Percentiles rank a stretch among this genome's conserved stretches.
phyloP scores from a whole-genome alignment of 2,329 filamentous ascomycete species.

The Parascedosporium putredinis region DNA sequence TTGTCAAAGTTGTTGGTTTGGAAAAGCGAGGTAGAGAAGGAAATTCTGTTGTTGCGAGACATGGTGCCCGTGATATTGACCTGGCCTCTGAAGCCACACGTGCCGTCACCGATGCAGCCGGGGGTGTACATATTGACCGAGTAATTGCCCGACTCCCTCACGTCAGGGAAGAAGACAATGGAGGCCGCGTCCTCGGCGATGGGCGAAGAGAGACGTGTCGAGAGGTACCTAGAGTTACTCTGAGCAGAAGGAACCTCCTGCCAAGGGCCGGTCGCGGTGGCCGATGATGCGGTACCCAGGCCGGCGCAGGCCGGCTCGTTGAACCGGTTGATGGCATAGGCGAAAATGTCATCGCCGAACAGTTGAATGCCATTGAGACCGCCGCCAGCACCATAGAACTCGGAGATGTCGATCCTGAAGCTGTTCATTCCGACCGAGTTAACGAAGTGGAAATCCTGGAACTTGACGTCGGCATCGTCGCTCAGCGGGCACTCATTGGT shows the following conservation, averaged over 20 bases:
- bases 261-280: slow-evolving; percentile 69
- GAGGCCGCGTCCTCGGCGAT: slow-evolving; percentile 50
- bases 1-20: slow-evolving; percentile 97
- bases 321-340: slow-evolving; percentile 77
- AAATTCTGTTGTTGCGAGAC: slow-evolving; percentile 35
- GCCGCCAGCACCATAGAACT: slow-evolving; percentile 77
- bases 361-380: slow-evolving; percentile 80
- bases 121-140: slow-evolving; percentile 86
- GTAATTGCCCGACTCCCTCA: slow-evolving; percentile 85
- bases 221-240: slow-evolving; percentile 69
- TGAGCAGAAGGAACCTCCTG: slow-evolving; percentile 51
- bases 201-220: slow-evolving; percentile 47
- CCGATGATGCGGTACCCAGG: slow-evolving; percentile 48
- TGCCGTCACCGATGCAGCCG: slow-evolving; percentile 71
- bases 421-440: slow-evolving; percentile 78
- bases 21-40: slow-evolving; percentile 53
- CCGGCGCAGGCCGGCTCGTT: slow-evolving; percentile 75
- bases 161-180: slow-evolving; percentile 73
- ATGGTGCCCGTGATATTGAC: slow-evolving; percentile 73
- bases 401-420: slow-evolving; percentile 76
- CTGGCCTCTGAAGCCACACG: slow-evolving; percentile 65
- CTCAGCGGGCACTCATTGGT: slow-evolving; percentile 80
- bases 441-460: slow-evolving; percentile 87
- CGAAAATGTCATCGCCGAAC: slow-evolving; percentile 73
- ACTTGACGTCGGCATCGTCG: slow-evolving; percentile 51